phyloP scores from a whole-genome alignment of 2,329 filamentous ascomycete genomes.

The Diaporthe sp. region DNA sequence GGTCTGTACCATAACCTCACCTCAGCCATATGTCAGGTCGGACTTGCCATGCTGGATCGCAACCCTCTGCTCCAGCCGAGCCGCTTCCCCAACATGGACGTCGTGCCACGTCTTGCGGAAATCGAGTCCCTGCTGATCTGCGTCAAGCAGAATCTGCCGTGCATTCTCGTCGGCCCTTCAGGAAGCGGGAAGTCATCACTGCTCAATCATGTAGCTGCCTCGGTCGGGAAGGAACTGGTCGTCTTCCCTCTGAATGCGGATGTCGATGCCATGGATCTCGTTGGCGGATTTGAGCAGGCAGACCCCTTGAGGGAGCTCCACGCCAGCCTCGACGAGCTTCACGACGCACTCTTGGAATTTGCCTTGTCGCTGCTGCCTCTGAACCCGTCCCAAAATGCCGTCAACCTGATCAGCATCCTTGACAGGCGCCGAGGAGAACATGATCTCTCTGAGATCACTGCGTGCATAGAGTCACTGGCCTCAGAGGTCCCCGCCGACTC shows the following conservation, averaged over 20 bases:
- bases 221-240: constrained; percentile 79
- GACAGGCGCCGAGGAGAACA: constrained; percentile 52
- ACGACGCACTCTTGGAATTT: constrained; percentile 56
- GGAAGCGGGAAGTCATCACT: constrained; percentile 89
- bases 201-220: constrained; percentile 81
- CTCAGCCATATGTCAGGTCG: constrained; percentile 77
- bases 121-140: constrained; percentile 90
- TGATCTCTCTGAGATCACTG: constrained; percentile 50
- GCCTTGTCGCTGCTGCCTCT: constrained; percentile 59
- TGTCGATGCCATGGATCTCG: constrained; percentile 95
- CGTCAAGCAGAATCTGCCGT: constrained; percentile 86
- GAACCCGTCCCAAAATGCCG: constrained; percentile 28
- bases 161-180: constrained; percentile 86
- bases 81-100: constrained; percentile 60
- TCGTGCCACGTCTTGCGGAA: constrained; percentile 70
- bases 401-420: constrained; percentile 64
- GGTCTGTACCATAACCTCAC: constrained; percentile 80
- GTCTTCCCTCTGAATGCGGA: constrained; percentile 94
- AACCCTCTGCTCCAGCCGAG: constrained; percentile 64
- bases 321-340: constrained; percentile 58
- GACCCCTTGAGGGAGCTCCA: constrained; percentile 82
- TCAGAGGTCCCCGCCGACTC: constrained; percentile 54
- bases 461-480: constrained; percentile 52
- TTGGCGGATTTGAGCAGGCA: constrained; percentile 95
- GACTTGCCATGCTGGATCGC: constrained; percentile 76